Evolutionary conservation across 495 filamentous ascomycete genomes (phyloP), one percentile per base, ranked within the genome.

Genomic region (Aspergillus ellipticus): DNA sequence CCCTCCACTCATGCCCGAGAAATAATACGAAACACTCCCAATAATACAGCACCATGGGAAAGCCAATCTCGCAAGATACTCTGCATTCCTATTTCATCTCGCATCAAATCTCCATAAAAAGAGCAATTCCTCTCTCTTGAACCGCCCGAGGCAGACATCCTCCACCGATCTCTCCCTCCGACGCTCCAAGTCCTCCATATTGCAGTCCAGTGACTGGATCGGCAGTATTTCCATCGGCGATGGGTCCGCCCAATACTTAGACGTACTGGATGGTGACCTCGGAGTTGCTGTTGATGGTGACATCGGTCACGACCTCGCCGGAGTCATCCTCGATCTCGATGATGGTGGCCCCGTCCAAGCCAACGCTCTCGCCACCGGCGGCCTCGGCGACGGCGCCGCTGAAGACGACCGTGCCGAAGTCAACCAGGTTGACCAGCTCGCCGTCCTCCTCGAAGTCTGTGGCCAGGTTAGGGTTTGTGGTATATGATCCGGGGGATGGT

Each of bases 401-500:
- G 54, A 80, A 80, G 16, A 57, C 60, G 19, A 80, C 71, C 8
- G 69, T 71, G 37, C 74, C 74, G 60, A 79, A 80, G 68, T 81
- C 63, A 15, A 73, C 77, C 52, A 82, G 76, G 33, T 67, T 62
- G 2, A 81, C 79, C 17, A 73, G 59, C 10, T 46, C 42, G 50
- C 68, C 68, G 33, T 67, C 68, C 19, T 60, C 56, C 33, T 72
- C 64, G 53, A 75, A 81, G 53, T 82, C 79, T 66, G 35, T 16
- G 31, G 10, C 7, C 8, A 8, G 21, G 29, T 43, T 37, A 22
- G 37, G 17, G 3, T 13, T 3, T 11, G 24, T 28, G 24, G n/a
- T 21, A 1, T 6, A 17, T 3, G 10, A 22, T 21, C 7, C 16
- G 5, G 20, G 4, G 15, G 5, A n/a, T 4, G 26, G 26, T 3